Evolutionary conservation across 169 alveolate genomes (phyloP).

Genomic region (Perkinsus chesapeaki): DNA sequence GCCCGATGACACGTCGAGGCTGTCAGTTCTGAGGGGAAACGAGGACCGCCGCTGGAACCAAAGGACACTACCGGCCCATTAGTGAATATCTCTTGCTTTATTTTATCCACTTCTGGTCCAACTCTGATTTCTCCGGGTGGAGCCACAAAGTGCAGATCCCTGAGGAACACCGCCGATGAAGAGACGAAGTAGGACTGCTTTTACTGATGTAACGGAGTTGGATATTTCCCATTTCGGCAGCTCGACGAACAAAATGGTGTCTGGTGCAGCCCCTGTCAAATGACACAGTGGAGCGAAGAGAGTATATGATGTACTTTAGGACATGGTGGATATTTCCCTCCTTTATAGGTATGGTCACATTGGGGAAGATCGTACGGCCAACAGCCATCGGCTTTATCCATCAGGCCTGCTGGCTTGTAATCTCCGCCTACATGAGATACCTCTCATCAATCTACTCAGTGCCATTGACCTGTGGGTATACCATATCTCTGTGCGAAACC

Average conservation of each 20-base stretch:
- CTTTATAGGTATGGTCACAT: background rate
- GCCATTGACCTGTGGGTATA: conserved; percentile 32
- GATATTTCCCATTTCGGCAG: background rate
- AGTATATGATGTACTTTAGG: background rate
- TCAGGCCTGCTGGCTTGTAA: background rate
- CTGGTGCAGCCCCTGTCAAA: background rate
- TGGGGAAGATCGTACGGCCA: conserved; percentile 35
- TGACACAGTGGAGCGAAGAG: too few species aligned
- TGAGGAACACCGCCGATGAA: background rate
- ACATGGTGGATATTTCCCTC: background rate
- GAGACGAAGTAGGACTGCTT: background rate
- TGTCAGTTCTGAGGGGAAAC: too few species aligned
- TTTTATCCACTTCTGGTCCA: background rate
- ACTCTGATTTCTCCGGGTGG: background rate
- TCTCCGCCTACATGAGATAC: conserved; percentile 16
- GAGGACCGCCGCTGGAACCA: background rate
- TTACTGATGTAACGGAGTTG: background rate
- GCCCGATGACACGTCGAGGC: too few species aligned
- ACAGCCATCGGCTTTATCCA: conserved; percentile 24
- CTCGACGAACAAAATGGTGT: background rate
- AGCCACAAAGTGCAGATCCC: background rate
- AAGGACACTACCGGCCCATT: background rate
- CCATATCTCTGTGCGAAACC: too few species aligned
- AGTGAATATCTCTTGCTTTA: background rate
- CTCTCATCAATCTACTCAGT: too few species aligned